Evolutionary conservation across 352 stramenopile genomes (phyloP).

Genomic region (Globisporangium perplexum): DNA sequence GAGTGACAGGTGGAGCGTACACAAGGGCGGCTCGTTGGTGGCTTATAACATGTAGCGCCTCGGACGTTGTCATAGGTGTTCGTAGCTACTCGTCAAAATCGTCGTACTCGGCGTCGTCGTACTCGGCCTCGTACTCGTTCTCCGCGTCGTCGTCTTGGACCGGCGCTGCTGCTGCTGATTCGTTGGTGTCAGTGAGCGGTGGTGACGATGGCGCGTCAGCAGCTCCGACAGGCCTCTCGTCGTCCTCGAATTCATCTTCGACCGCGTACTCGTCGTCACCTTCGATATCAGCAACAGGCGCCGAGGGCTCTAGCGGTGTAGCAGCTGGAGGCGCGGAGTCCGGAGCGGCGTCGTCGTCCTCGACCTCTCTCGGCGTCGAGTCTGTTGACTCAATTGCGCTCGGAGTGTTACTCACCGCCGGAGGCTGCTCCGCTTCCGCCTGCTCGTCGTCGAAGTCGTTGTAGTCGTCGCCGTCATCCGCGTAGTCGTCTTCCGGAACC

Average conservation of each 20-base stretch:
- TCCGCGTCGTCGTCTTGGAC: slow-evolving; percentile 11
- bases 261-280: slow-evolving; percentile 37
- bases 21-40: too few species aligned
- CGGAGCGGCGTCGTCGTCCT: slow-evolving; percentile 21
- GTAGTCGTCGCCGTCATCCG: slow-evolving; percentile 33
- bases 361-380: slow-evolving; percentile 21
- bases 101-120: slow-evolving; percentile 55
- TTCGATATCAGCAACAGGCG: slow-evolving; percentile 23
- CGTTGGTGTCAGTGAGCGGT: background rate
- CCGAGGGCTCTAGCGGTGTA: slow-evolving; percentile 11
- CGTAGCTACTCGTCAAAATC: slow-evolving; percentile 44
- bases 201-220: too few species aligned
- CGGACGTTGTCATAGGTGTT: too few species aligned
- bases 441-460: slow-evolving; percentile 35
- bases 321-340: slow-evolving; percentile 2
- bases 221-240: slow-evolving; percentile 6
- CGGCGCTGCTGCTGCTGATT: background rate
- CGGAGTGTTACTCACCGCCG: slow-evolving; percentile 1
- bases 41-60: too few species aligned
- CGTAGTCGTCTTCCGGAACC: slow-evolving; percentile 19
- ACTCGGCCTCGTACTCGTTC: slow-evolving; percentile 23
- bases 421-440: slow-evolving; percentile 1
- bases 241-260: slow-evolving; percentile 40
- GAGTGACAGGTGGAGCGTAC: slow-evolving; percentile 11
- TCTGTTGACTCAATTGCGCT: slow-evolving; percentile 7